Evolutionary conservation across 106 monocot species (phyloP).

Genomic region (Acorus calamus): DNA sequence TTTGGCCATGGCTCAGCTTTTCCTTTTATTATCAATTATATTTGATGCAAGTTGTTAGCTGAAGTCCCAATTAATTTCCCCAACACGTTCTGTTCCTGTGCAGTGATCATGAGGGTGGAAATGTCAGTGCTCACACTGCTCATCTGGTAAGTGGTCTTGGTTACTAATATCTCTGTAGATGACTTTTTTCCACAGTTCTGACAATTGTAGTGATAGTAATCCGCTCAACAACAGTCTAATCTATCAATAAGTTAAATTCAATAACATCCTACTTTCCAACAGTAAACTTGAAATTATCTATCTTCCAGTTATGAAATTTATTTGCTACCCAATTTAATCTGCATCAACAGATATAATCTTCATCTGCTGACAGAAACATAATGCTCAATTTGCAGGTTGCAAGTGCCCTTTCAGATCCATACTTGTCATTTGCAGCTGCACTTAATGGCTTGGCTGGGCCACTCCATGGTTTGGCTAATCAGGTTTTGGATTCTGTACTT

Average conservation of each 20-base stretch:
- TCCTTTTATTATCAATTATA: no score
- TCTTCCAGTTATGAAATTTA: no score
- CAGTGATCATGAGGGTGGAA: conserved; percentile 99
- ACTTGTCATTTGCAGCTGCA: conserved; percentile 91
- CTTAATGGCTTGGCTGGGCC: conserved; percentile 97
- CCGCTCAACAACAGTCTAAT: no score
- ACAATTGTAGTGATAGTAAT: background rate
- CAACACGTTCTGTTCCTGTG: background rate
- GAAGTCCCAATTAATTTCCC: no score
- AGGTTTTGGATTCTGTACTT: conserved; percentile 29
- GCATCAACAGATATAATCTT: no score
- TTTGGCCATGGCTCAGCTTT: no score
- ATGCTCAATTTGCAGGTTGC: conserved; percentile 54
- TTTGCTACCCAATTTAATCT: no score
- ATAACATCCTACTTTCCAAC: no score
- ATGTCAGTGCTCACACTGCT: conserved; percentile 98
- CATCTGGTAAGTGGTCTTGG: conserved; percentile 60
- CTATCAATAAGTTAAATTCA: no score
- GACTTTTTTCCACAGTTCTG: background rate
- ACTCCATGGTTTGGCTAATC: conserved; percentile 97
- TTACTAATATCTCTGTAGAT: background rate
- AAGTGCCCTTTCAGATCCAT: conserved; percentile 98
- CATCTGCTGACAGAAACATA: no score
- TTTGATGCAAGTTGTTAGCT: no score
- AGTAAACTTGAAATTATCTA: no score